Evolutionary conservation across 1,284 basidiomycete species (phyloP).

Genomic region (Anthracocystis setariae): DNA sequence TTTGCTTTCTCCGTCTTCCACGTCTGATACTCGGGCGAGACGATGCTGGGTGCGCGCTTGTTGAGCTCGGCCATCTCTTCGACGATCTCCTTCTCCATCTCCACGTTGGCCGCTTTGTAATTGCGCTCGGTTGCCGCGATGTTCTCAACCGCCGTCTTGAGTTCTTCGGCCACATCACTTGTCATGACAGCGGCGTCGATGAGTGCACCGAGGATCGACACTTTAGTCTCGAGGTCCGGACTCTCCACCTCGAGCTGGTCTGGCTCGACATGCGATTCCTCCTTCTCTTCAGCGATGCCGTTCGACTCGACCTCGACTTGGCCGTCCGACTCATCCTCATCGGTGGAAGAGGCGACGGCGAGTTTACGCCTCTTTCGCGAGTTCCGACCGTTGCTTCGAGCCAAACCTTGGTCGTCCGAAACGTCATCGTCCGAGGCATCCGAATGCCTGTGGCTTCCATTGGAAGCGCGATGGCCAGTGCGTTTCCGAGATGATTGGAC

Average conservation of each 20-base stretch:
- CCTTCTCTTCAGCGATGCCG: constrained; percentile 1
- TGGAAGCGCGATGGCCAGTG: not conserved
- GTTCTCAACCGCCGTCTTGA: constrained; percentile 35
- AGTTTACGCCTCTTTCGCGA: constrained; percentile 23
- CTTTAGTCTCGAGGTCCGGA: constrained; percentile 44
- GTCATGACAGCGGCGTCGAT: constrained; percentile 49
- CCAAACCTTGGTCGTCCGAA: constrained; percentile 12
- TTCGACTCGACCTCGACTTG: not conserved
- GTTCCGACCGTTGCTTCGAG: constrained; percentile 5
- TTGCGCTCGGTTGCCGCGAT: constrained; percentile 24
- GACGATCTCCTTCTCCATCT: constrained; percentile 39
- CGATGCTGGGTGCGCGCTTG: constrained; percentile 45
- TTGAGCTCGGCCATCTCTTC: constrained; percentile 50
- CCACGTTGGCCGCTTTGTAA: constrained; percentile 15
- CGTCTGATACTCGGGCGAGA: constrained; percentile 34
- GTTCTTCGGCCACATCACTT: constrained; percentile 33
- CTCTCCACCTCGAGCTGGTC: constrained; percentile 16
- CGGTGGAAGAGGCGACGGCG: constrained; percentile 19
- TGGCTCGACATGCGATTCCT: constrained; percentile 1
- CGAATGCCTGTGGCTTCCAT: constrained; percentile 1
- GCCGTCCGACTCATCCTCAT: constrained; percentile 6
- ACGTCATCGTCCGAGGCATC: constrained; percentile 19
- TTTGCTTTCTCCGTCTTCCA: constrained; percentile 43
- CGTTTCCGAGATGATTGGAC: constrained; percentile 16
- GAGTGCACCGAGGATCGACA: constrained; percentile 33